These are phyloP conservation scores for Macrophomina phaseolina DNA, from an alignment of 2,329 filamentous ascomycete species.

Conservation along the genomic window DNA sequence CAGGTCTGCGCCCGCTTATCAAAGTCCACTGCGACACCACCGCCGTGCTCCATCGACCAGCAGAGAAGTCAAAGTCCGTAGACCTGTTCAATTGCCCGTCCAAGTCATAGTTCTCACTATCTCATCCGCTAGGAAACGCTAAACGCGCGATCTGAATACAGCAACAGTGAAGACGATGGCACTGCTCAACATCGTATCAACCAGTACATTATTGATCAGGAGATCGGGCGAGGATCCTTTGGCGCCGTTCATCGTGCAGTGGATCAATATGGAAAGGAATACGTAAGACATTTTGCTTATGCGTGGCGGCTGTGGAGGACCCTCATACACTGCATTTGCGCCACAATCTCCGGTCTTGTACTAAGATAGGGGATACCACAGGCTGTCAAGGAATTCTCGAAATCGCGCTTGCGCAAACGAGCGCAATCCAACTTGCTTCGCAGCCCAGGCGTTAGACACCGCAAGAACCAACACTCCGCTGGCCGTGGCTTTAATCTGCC, in stretches of 20 bases:
- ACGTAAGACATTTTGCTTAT: constrained; percentile 64
- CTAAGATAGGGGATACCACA: constrained; percentile 50
- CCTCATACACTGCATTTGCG: neutral
- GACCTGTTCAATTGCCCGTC: neutral
- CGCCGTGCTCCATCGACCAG: constrained; percentile 65
- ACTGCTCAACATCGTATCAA: constrained; percentile 85
- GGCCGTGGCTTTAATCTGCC: constrained; percentile 67
- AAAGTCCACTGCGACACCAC: constrained; percentile 70
- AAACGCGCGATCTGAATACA: constrained; percentile 86
- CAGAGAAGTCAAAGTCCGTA: constrained; percentile 65
- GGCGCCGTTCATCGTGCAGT: constrained; percentile 88
- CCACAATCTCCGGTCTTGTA: constrained; percentile 4
- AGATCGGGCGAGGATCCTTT: constrained; percentile 96
- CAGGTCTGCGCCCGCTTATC: constrained; percentile 64
- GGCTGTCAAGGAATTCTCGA: constrained; percentile 98
- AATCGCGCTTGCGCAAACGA: constrained; percentile 84
- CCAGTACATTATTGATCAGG: constrained; percentile 90
- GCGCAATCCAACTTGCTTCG: constrained; percentile 88
- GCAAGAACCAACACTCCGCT: constrained; percentile 58
- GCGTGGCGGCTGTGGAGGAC: neutral
- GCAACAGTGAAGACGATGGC: constrained; percentile 82
- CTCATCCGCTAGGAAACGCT: constrained; percentile 74
- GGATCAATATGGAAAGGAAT: constrained; percentile 92
- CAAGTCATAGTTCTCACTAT: neutral
- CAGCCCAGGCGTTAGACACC: constrained; percentile 60